Evolutionary conservation across 306 rosid species (phyloP).

Genomic region (Ormosia emarginata): DNA sequence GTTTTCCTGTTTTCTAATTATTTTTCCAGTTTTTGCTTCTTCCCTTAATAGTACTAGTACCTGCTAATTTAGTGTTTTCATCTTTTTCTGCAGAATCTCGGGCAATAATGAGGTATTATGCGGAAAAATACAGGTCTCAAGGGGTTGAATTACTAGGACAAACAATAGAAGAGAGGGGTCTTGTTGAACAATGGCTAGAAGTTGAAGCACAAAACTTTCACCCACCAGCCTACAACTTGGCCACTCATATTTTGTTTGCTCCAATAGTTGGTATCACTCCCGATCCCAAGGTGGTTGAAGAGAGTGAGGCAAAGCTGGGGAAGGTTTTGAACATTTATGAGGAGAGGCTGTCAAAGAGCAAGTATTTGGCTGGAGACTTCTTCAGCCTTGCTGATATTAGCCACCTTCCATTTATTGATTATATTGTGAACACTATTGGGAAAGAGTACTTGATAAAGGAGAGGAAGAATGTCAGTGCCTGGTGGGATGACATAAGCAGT

Average conservation of each 20-base stretch:
- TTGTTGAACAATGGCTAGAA: slow-evolving; percentile 59
- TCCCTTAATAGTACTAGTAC: not conserved
- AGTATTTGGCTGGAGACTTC: slow-evolving; percentile 57
- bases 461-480: slow-evolving; percentile 39
- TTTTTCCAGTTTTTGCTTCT: not conserved
- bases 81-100: slow-evolving; percentile 39
- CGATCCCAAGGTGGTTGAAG: slow-evolving; percentile 42
- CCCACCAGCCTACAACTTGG: slow-evolving; percentile 18
- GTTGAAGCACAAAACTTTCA: slow-evolving; percentile 43
- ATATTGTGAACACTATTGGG: slow-evolving; percentile 30
- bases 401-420: slow-evolving; percentile 38
- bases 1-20: not conserved
- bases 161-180: slow-evolving; percentile 47
- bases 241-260: slow-evolving; percentile 18
- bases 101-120: slow-evolving; percentile 46
- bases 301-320: slow-evolving; percentile 43
- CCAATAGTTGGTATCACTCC: not conserved
- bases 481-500: slow-evolving; percentile 52
- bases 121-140: slow-evolving; percentile 44
- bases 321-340: slow-evolving; percentile 53
- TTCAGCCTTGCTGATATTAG: slow-evolving; percentile 56
- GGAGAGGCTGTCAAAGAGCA: slow-evolving; percentile 46
- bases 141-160: slow-evolving; percentile 45
- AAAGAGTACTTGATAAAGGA: slow-evolving; percentile 33
- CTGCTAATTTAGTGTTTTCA: not conserved